Evolutionary conservation across 768 basidiomycete genomes (phyloP), one percentile per base, ranked within the genome.

Genomic region (Collybia sordida): DNA sequence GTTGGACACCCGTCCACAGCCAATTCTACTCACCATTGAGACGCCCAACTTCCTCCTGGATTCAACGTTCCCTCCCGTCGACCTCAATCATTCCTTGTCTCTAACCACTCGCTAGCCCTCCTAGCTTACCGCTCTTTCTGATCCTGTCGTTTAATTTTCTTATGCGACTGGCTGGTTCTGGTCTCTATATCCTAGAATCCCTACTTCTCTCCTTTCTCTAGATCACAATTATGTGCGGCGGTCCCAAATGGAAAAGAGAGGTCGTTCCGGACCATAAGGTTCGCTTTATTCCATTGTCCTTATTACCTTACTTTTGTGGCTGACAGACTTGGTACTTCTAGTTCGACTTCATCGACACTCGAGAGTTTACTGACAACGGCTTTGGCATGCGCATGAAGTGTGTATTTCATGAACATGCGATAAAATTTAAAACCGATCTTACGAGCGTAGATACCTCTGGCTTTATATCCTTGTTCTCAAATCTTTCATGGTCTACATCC

Each of bases 251-350:
- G 97, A 98, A 98, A 77, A 81, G 94, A 64, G 97, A 98, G 78
- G 82, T 90, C 60, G 94, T 98, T 39, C 92, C 90, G 47, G 97
- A 98, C 73, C 97, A 98, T 73, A 99, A 98, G 81, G 96, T 93
- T 54, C 48, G 76, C 54, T 49, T 11, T 37, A 38, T 46, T 24
- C 38, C 35, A 15, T 23, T 45, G 17, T 37, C 28, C n/a, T 25
- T 31, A 3, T 34, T 12, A 8, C n/a, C 23, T 38, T 41, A 45
- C 45, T 44, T 41, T 31, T 14, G 27, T 49, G 45, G 60, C 65
- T 68, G 52, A 68, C 59, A n/a, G 40, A 42, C 44, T 47, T 24
- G 18, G 14, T 31, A 38, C 42, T 3, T 17, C 12, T 49, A 98
- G 97, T 98, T 98, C 62, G 96, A 98, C 77, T 98, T 98, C 63